Conservation (phyloP, 1,284 basidiomycete genomes). For the Cutaneotrichosporon sp. region DNA sequence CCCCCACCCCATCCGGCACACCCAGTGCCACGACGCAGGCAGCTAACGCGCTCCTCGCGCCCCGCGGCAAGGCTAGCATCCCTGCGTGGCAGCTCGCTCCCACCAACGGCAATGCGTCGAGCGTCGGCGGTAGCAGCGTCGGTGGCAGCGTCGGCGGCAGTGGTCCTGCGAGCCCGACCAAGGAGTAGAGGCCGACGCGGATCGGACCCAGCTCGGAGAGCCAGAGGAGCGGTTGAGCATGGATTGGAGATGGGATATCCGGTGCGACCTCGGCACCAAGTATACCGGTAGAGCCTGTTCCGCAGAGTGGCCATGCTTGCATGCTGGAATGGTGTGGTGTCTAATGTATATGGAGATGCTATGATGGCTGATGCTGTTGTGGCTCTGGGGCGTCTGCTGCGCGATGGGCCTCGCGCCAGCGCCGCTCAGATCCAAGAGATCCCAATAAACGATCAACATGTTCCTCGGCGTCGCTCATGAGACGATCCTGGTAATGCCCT, state of each 20-base stretch:
- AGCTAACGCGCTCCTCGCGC: slow-evolving; percentile 38
- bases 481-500: neutral
- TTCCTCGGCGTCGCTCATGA: slow-evolving; percentile 5
- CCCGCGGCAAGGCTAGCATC: slow-evolving; percentile 59
- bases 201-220: too few relatives aligned
- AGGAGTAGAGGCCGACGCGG: too few relatives aligned
- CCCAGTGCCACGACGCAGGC: slow-evolving; percentile 23
- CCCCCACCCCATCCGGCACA: slow-evolving; percentile 2
- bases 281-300: too few relatives aligned
- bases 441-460: neutral
- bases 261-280: too few relatives aligned
- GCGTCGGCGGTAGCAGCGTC: slow-evolving; percentile 4
- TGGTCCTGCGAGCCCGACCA: slow-evolving; percentile 7
- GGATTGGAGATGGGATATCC: too few relatives aligned
- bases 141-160: slow-evolving; percentile 12
- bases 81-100: slow-evolving; percentile 78
- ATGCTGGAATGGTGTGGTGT: neutral
- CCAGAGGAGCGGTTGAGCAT: too few relatives aligned
- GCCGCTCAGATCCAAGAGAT: neutral
- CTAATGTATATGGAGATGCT: neutral
- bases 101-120: slow-evolving; percentile 10
- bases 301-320: too few relatives aligned
- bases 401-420: neutral
- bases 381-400: neutral
- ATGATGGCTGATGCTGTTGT: neutral